Percentiles rank a stretch among this genome's conserved stretches.
Evolutionary conservation across 2,329 filamentous ascomycete genomes (phyloP).

Genomic region (Hypomyces perniciosus): DNA sequence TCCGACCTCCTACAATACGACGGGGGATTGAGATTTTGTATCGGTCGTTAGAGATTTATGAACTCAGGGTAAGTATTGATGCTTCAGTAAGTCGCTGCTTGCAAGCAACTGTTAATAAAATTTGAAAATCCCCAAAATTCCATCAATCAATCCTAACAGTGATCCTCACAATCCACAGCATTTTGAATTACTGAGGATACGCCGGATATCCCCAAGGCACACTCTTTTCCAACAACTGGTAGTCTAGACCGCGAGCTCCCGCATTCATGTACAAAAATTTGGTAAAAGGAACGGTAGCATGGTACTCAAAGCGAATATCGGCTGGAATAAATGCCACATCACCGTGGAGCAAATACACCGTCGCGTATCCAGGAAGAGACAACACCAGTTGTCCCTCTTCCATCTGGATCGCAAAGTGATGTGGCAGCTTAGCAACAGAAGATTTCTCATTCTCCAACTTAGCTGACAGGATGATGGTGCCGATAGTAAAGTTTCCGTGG

Average conservation of each 20-base stretch:
- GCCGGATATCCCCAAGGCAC: conserved; percentile 17
- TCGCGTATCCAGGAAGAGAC: conserved; percentile 18
- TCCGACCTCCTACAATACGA: too few species aligned
- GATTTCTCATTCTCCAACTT: conserved; percentile 13
- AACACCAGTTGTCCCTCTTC: conserved; percentile 22
- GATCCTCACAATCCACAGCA: background rate
- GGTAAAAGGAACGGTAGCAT: conserved; percentile 20
- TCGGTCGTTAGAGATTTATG: too few species aligned
- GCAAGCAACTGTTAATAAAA: too few species aligned
- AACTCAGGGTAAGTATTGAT: too few species aligned
- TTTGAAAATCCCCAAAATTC: background rate
- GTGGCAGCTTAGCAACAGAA: conserved; percentile 7
- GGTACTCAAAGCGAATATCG: conserved; percentile 17
- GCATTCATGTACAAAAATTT: conserved; percentile 23
- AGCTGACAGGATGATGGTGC: conserved; percentile 17
- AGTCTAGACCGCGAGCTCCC: conserved; percentile 19
- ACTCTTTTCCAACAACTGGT: conserved; percentile 17
- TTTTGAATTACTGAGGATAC: conserved; percentile 12
- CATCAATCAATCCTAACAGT: background rate
- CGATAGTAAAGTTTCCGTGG: conserved; percentile 17
- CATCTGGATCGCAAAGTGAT: conserved; percentile 21
- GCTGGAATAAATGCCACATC: conserved; percentile 23
- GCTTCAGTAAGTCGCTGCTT: too few species aligned
- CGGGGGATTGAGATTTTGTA: too few species aligned
- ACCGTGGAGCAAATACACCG: conserved; percentile 19